phyloP scores from a whole-genome alignment of 1,284 basidiomycete genomes.

The Rhizopogon parksii region DNA sequence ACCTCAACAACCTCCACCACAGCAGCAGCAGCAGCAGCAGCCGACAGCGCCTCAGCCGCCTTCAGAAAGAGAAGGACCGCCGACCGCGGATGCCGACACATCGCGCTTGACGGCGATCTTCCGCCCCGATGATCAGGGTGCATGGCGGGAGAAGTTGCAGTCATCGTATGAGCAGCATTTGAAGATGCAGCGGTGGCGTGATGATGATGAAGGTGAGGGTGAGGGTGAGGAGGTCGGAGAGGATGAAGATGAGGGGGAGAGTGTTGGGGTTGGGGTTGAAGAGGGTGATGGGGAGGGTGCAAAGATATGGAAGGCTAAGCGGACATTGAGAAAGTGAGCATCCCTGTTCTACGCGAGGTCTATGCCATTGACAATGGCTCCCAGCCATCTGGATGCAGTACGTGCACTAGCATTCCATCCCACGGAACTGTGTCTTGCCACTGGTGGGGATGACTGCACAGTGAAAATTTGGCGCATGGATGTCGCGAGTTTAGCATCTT shows the following conservation, averaged over 20 bases:
- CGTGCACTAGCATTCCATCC: conserved; percentile 86
- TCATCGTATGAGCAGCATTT: conserved; percentile 48
- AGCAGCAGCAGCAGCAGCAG: conserved; percentile 12
- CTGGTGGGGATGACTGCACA: conserved; percentile 91
- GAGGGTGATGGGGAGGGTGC: conserved; percentile 59
- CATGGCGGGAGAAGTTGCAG: conserved; percentile 75
- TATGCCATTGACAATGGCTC: conserved; percentile 11
- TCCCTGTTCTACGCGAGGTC: conserved; percentile 5
- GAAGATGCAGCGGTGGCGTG: conserved; percentile 39
- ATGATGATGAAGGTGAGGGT: conserved; percentile 37
- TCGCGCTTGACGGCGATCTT: conserved; percentile 75
- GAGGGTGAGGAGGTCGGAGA: conserved; percentile 58
- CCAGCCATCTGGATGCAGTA: conserved; percentile 89
- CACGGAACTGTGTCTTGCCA: conserved; percentile 76
- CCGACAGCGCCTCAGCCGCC: conserved; percentile 23
- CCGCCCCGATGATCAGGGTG: conserved; percentile 72
- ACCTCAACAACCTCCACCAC: conserved; percentile 22
- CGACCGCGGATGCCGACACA: conserved; percentile 18
- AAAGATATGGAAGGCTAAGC: conserved; percentile 78
- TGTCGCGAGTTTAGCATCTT: conserved; percentile 60
- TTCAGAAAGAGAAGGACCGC: conserved; percentile 24
- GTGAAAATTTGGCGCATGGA: conserved; percentile 95
- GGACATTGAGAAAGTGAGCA: conserved; percentile 81
- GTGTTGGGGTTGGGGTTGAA: conserved; percentile 59
- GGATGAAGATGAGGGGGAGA: conserved; percentile 47